Evolutionary conservation across 2,329 filamentous ascomycete genomes (phyloP).

Genomic region (Colletotrichum orchidophilum): DNA sequence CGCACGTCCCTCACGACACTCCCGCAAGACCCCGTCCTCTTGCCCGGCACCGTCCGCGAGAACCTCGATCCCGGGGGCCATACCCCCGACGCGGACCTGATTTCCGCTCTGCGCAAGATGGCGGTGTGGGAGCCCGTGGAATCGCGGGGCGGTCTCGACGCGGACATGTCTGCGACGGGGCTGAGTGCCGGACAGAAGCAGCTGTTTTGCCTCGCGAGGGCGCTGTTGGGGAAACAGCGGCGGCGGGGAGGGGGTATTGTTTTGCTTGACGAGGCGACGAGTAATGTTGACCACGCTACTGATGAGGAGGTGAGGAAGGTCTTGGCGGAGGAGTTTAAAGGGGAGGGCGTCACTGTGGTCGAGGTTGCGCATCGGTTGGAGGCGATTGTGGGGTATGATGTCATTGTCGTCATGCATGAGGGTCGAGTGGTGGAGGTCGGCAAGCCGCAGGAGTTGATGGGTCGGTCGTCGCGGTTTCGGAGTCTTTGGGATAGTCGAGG

Average conservation of each 20-base stretch:
- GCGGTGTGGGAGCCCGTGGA: conserved; percentile 51
- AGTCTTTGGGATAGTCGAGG: conserved; percentile 37
- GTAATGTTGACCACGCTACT: conserved; percentile 42
- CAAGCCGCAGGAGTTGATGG: conserved; percentile 38
- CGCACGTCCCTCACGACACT: conserved; percentile 54
- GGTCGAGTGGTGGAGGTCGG: conserved; percentile 41
- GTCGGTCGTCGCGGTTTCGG: conserved; percentile 36
- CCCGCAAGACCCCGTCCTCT: conserved; percentile 58
- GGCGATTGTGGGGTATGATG: conserved; percentile 39
- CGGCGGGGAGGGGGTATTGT: conserved; percentile 40
- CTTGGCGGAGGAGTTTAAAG: conserved; percentile 36
- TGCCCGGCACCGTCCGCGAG: conserved; percentile 55
- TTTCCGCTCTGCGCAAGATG: conserved; percentile 53
- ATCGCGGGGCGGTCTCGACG: conserved; percentile 48
- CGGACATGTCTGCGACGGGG: conserved; percentile 41
- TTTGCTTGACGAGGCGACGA: conserved; percentile 45
- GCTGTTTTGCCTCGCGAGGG: conserved; percentile 58
- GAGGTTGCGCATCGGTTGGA: conserved; percentile 44
- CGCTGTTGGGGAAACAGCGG: conserved; percentile 46
- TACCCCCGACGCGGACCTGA: conserved; percentile 48
- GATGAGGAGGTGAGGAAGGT: conserved; percentile 39
- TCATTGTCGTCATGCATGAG: conserved; percentile 41
- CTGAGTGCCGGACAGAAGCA: conserved; percentile 57
- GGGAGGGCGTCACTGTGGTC: conserved; percentile 37
- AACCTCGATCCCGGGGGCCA: conserved; percentile 55